Percentiles rank a stretch among this genome's conserved stretches.
Conservation (phyloP, 2,329 filamentous ascomycete species). For the Plenodomus tracheiphilus region DNA sequence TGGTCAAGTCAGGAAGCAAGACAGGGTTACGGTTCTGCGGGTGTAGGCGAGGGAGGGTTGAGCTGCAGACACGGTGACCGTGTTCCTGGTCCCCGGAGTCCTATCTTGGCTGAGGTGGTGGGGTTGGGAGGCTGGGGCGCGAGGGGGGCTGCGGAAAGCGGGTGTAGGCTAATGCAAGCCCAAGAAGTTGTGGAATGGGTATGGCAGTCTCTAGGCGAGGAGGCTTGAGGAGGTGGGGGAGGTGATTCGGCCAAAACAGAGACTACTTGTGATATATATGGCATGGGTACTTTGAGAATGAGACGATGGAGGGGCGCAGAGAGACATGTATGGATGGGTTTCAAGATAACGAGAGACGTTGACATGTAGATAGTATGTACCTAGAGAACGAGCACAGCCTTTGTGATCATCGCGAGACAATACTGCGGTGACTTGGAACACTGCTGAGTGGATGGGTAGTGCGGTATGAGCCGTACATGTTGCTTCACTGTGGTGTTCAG, state of each 20-base stretch:
- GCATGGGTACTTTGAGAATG: slow-evolving; percentile 3
- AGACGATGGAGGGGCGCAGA: slow-evolving; percentile 7
- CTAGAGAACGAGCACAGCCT: slow-evolving; percentile 5
- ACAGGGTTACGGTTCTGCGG: background rate
- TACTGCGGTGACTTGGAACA: background rate
- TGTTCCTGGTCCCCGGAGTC: slow-evolving; percentile 16
- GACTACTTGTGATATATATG: no score
- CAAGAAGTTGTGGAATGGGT: background rate
- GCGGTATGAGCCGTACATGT: background rate
- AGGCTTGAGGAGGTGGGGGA: background rate
- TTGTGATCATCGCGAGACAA: background rate
- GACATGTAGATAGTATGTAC: slow-evolving; percentile 1
- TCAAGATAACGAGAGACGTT: slow-evolving; percentile 6
- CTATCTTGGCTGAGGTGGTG: slow-evolving; percentile 10
- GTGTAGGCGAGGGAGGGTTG: slow-evolving; percentile 6
- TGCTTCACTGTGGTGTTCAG: background rate
- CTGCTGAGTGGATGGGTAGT: background rate
- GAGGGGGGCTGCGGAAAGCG: background rate
- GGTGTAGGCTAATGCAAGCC: slow-evolving; percentile 4
- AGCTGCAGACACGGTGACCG: slow-evolving; percentile 11
- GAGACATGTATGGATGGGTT: slow-evolving; percentile 9
- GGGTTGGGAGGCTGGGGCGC: slow-evolving; percentile 1
- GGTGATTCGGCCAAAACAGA: background rate
- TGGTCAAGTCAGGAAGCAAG: no score
- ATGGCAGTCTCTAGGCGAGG: background rate